These are phyloP conservation scores for Pleurozium schreberi DNA, from an alignment of 225 moss, liverwort and hornwort species.

Conservation along the genomic window DNA sequence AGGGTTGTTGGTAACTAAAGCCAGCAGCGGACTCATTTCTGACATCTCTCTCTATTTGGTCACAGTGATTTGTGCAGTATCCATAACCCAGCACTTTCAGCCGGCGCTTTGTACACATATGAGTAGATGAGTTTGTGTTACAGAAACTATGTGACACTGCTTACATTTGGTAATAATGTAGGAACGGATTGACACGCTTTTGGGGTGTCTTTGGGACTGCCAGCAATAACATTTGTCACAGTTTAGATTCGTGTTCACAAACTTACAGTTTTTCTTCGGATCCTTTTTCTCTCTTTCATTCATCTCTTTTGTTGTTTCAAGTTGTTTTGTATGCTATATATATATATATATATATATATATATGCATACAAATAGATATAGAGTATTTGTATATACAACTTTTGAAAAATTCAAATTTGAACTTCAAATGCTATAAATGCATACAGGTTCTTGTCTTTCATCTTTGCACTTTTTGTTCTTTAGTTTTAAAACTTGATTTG, in stretches of 20 bases:
- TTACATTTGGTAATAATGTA: neutral
- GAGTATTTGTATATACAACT: neutral
- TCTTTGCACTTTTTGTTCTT: neutral
- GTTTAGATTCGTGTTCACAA: neutral
- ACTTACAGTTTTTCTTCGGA: neutral
- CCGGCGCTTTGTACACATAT: slow-evolving; percentile 22
- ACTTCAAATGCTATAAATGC: no score
- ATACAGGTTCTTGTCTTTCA: neutral
- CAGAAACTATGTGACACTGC: neutral
- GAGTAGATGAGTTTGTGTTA: neutral
- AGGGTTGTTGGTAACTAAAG: slow-evolving; percentile 22
- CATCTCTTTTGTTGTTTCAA: neutral
- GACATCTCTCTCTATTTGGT: slow-evolving; percentile 39
- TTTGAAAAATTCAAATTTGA: neutral
- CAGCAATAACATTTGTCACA: neutral
- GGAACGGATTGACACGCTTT: neutral
- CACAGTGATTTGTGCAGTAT: slow-evolving; percentile 32
- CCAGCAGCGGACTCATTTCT: slow-evolving; percentile 15
- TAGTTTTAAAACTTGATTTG: neutral
- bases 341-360: no score
- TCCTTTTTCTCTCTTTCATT: neutral
- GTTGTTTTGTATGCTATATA: neutral
- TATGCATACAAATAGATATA: neutral
- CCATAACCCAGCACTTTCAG: slow-evolving; percentile 16
- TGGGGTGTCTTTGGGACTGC: neutral